Base-by-base conservation (phyloP, 176 grass and related monocot species). In the Phyllostachys edulis region DNA sequence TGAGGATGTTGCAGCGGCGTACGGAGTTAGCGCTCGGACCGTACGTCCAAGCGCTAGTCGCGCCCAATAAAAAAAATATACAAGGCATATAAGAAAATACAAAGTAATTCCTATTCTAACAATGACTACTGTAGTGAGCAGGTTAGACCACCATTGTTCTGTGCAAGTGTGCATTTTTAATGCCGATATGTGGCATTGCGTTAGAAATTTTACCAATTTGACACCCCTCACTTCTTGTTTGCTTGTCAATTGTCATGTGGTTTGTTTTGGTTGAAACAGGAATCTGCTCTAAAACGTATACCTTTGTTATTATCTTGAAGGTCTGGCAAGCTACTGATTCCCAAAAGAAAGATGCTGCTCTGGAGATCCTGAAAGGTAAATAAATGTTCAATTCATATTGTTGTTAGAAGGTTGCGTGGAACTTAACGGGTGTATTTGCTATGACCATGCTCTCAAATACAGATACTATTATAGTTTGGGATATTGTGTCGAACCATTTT, bases 331-430 rank as follows among this genome's bases (percentile, higher is more conserved):
- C 27, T 40, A 79, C 84, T 67, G 79, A 78, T 34, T 42, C 59
- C 40, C 57, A 66, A 42, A 86, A 86, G 64, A 49, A 77, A 21
- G 73, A 36, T 57, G 47, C 61, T 51, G n/a, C 67, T 83, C 39
- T 51, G 52, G 67, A 79, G 40, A 87, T 83, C 79, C 77, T 79
- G 67, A 83, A 90, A 75, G 84, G 88, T 90, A 79, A 73, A 38
- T 90, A 79, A 73, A 38, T 60, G 54, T 26, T 23, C n/a, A 49
- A 17, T 79, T 77, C 62, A 15, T 73, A 68, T 73, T 67, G 61
- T 42, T 84, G 13, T 40, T 73, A 24, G 45, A 77, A 44, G 20
- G 17, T 12, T 36, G 18, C 34, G 23, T 62, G 5, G 17, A 81
- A 63, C 38, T 54, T 76, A 9, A 14, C n/a, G 52, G 38, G 6